Base-by-base conservation (phyloP, 139 green algal genomes). In the Tetraselmis striata region DNA sequence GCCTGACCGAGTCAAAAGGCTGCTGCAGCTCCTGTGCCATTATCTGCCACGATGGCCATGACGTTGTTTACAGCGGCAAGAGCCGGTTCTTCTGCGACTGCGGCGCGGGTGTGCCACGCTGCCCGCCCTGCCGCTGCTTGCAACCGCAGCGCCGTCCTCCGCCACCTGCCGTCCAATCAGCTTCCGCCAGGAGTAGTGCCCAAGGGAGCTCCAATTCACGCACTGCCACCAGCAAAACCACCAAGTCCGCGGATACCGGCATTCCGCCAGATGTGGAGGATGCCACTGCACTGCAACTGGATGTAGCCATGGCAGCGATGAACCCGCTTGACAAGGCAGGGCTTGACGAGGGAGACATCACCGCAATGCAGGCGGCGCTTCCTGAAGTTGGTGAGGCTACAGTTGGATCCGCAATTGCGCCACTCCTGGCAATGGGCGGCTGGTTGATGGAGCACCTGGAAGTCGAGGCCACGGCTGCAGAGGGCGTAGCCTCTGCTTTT, bases 71-170 rank as follows among this genome's bases (percentile, higher is more conserved):
- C 79, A 89, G 82, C 0, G 82, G 83, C 0, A 78, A 82, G 24
- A 88, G 77, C 29, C 82, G 90, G 0, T 94, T 94, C 87, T 94
- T 93, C 79, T 94, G 86, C 32, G 86, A 90, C 67, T 90, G 84
- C 75, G 86, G 86, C 1, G 84, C 83, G 0, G 86, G 83, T 1
- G 78, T 76, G 2, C 77, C 59, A 28, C 59, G 75, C 32, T 82
- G 29, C 74, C 45, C 45, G 5, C 45, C 45, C 5, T 67, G 45
- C 45, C 45, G 45, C 18, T 67, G 45, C 45, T 67, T 67, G 18
- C 45, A 67, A 67, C 45, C 45, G 18, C 45, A 67, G 45, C 45
- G 45, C 45, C 5, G 45, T 5, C 45, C 45, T 67, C 11, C 45
- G 5, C n/a, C n/a, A n/a, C n/a, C n/a, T n/a, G n/a, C n/a, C n/a